A percentile compares a stretch with the other conserved stretches of the same genome.
Evolutionary conservation across 1,284 basidiomycete species (phyloP).

Genomic region (Athelia psychrophila): DNA sequence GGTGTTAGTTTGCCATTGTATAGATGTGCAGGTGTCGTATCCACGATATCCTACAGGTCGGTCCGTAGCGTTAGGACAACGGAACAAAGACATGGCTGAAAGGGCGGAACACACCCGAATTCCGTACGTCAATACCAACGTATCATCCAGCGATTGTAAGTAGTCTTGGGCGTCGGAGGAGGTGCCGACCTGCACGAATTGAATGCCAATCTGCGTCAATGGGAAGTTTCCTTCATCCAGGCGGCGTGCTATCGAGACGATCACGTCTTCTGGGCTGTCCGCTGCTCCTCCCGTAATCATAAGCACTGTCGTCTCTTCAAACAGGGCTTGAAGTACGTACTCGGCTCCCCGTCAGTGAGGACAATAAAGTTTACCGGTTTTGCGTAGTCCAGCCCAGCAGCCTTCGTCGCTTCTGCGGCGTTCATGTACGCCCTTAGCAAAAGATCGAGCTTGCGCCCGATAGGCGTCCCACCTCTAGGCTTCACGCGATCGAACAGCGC

Average conservation of each 20-base stretch:
- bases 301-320: not conserved
- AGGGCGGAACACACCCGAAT: conserved; percentile 37
- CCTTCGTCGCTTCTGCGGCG: conserved; percentile 36
- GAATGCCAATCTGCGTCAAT: conserved; percentile 52
- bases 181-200: conserved; percentile 61
- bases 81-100: no score
- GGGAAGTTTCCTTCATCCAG: conserved; percentile 48
- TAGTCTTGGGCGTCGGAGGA: conserved; percentile 40
- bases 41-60: conserved; percentile 60
- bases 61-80: no score
- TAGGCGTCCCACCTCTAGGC: conserved; percentile 46
- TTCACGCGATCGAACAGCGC: conserved; percentile 39
- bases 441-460: conserved; percentile 45
- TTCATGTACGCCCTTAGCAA: conserved; percentile 45
- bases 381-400: conserved; percentile 29
- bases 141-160: conserved; percentile 48
- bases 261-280: conserved; percentile 49
- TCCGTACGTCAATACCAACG: conserved; percentile 28
- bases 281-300: conserved; percentile 23
- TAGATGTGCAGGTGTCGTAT: conserved; percentile 50
- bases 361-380: conserved; percentile 62
- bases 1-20: conserved; percentile 34
- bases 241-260: conserved; percentile 44
- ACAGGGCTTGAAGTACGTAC: conserved; percentile 31
- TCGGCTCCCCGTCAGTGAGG: conserved; percentile 59